A percentile compares a stretch with the other conserved stretches of the same genome.
phyloP scores from a whole-genome alignment of 164 flowering plant genomes.

The Echeveria elegans region DNA sequence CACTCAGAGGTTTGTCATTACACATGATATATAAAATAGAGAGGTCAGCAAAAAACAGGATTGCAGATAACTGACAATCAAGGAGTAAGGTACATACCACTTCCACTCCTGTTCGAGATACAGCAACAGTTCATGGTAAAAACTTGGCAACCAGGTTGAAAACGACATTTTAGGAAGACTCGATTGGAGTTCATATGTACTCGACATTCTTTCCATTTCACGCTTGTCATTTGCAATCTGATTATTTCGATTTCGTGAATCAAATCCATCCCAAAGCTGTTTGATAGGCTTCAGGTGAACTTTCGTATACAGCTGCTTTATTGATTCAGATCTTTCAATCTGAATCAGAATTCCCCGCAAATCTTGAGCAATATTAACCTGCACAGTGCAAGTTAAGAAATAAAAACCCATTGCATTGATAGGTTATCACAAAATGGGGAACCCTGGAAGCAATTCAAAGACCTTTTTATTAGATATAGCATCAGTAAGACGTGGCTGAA shows the following conservation, averaged over 20 bases:
- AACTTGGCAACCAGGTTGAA: slow-evolving; percentile 84
- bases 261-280: slow-evolving; percentile 90
- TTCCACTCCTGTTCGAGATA: slow-evolving; percentile 99
- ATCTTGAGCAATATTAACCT: slow-evolving; percentile 86
- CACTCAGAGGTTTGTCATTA: background rate
- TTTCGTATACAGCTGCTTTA: slow-evolving; percentile 72
- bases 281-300: slow-evolving; percentile 76
- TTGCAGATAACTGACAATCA: background rate
- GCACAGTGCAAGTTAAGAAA: background rate
- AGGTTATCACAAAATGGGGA: slow-evolving; percentile 4
- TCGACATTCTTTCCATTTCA: slow-evolving; percentile 46
- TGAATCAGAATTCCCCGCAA: slow-evolving; percentile 74
- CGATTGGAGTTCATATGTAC: slow-evolving; percentile 32
- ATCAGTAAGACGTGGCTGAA: slow-evolving; percentile 89
- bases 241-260: slow-evolving; percentile 40
- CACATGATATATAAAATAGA: background rate
- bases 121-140: slow-evolving; percentile 87
- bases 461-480: slow-evolving; percentile 89
- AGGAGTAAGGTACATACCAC: slow-evolving; percentile 44
- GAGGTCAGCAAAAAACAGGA: background rate
- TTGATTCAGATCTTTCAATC: slow-evolving; percentile 88
- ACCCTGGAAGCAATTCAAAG: slow-evolving; percentile 1
- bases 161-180: slow-evolving; percentile 35
- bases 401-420: background rate
- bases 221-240: slow-evolving; percentile 46